Evolutionary conservation across 306 rosid genomes (phyloP).

Genomic region (Quercus glauca): DNA sequence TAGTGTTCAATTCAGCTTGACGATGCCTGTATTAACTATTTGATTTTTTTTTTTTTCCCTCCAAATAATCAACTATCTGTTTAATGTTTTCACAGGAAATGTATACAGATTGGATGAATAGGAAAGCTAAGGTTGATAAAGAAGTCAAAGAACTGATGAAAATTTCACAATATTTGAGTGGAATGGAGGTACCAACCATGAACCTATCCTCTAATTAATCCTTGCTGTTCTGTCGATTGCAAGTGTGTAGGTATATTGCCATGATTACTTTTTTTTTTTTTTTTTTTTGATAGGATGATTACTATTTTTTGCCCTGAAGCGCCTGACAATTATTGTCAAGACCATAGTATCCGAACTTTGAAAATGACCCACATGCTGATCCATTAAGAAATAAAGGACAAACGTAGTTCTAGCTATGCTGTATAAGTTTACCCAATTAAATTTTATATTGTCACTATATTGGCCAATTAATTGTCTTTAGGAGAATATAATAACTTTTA

Average conservation of each 20-base stretch:
- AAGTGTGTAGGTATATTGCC: not conserved
- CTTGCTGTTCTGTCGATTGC: not conserved
- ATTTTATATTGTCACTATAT: too few relatives aligned
- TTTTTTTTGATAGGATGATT: too few relatives aligned
- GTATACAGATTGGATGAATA: constrained; percentile 37
- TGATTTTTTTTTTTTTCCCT: not conserved
- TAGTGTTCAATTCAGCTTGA: not conserved
- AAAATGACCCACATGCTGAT: not conserved
- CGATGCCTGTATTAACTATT: not conserved
- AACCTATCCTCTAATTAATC: not conserved
- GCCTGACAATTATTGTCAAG: not conserved
- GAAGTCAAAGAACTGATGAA: constrained; percentile 61
- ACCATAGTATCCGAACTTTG: not conserved
- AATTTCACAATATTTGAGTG: constrained; percentile 39
- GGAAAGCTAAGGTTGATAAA: constrained; percentile 57
- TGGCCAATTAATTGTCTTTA: too few relatives aligned
- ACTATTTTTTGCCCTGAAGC: not conserved
- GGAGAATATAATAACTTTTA: too few relatives aligned
- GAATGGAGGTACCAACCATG: constrained; percentile 53
- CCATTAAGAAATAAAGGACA: not conserved
- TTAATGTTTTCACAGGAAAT: constrained; percentile 40
- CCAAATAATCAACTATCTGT: not conserved
- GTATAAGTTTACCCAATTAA: too few relatives aligned
- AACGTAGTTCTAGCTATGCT: too few relatives aligned
- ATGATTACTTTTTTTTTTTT: too few relatives aligned